phyloP scores from a whole-genome alignment of 129 eudicot species.

The Lactuca sativa region DNA sequence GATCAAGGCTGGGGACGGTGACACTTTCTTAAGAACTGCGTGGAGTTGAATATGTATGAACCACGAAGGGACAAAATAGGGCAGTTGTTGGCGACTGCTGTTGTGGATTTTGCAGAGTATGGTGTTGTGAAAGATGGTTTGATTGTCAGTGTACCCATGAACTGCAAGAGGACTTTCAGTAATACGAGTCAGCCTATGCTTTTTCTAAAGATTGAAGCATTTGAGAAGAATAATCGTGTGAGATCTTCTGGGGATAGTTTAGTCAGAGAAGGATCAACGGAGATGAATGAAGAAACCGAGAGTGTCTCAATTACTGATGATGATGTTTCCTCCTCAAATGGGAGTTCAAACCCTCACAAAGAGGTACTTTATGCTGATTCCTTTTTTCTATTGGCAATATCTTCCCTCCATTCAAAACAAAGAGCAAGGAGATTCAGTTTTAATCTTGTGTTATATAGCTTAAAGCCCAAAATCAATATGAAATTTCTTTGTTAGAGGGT shows the following conservation, averaged over 20 bases:
- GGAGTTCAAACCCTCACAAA: constrained; percentile 41
- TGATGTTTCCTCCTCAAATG: constrained; percentile 67
- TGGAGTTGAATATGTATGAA: constrained; percentile 86
- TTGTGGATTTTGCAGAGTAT: constrained; percentile 79
- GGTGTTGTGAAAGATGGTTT: constrained; percentile 64
- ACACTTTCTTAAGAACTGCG: constrained; percentile 57
- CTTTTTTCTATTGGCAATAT: not conserved
- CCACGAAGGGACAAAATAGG: constrained; percentile 80
- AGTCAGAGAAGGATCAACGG: constrained; percentile 48
- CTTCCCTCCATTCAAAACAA: no score
- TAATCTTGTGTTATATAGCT: no score
- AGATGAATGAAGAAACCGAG: constrained; percentile 70
- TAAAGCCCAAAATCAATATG: no score
- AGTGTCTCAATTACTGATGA: constrained; percentile 75
- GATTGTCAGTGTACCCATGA: constrained; percentile 64
- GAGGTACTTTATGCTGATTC: constrained; percentile 21
- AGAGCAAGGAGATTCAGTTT: no score
- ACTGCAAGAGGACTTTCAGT: constrained; percentile 75
- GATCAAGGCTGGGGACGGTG: constrained; percentile 51
- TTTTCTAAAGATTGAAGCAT: constrained; percentile 51
- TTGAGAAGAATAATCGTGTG: constrained; percentile 48
- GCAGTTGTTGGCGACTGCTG: constrained; percentile 75
- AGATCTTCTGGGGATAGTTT: constrained; percentile 44
- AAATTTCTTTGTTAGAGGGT: no score
- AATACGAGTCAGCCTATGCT: constrained; percentile 72